These are phyloP conservation scores for Metschnikowia amazonensis DNA, from an alignment of 805 yeast species.

Conservation along the genomic window DNA sequence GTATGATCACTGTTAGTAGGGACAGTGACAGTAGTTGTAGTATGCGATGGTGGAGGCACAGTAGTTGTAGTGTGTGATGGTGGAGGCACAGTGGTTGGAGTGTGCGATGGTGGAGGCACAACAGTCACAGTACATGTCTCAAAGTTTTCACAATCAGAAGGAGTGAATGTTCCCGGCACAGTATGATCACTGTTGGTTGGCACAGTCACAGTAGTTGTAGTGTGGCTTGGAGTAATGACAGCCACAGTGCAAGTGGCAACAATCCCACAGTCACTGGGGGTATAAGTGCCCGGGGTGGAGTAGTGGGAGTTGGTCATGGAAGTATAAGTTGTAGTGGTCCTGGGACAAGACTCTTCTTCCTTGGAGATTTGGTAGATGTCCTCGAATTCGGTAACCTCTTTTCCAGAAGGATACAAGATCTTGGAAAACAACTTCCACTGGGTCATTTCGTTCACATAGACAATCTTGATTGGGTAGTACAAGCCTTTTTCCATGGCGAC, in stretches of 20 bases:
- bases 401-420: conserved; percentile 4
- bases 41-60: conserved; percentile 3
- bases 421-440: conserved; percentile 8
- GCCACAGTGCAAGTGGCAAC: conserved; percentile 2
- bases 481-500: conserved; percentile 5
- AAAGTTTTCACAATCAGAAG: conserved; percentile 13
- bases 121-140: conserved; percentile 18
- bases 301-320: conserved; percentile 2
- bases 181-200: background rate
- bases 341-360: conserved; percentile 2
- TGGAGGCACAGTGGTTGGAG: conserved; percentile 1
- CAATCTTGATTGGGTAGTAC: conserved; percentile 12
- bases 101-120: conserved; percentile 6
- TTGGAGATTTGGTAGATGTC: conserved; percentile 3
- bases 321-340: conserved; percentile 5
- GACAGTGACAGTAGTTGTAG: conserved; percentile 5
- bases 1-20: background rate
- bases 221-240: background rate
- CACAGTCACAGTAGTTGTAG: background rate
- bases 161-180: background rate
- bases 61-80: conserved; percentile 10
- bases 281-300: conserved; percentile 15
- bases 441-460: conserved; percentile 8
- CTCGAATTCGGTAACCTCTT: background rate
- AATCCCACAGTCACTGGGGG: conserved; percentile 1